Evolutionary conservation across 2,329 filamentous ascomycete species (phyloP), one percentile per base, ranked within the genome.

Genomic region (Nemania abortiva): DNA sequence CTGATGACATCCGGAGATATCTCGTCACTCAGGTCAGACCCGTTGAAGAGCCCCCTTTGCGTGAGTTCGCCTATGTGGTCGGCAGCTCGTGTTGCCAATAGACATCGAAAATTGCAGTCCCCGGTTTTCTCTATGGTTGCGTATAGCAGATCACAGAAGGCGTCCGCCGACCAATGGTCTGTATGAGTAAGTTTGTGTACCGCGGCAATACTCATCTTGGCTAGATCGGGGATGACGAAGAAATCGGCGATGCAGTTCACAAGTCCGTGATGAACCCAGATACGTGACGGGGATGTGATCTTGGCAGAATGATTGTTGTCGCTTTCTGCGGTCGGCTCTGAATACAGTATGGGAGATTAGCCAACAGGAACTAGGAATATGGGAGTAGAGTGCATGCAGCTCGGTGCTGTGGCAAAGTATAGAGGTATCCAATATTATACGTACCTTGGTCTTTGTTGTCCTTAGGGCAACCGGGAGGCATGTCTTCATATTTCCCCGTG

Each of bases 401-500:
- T n/a, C n/a, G n/a, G n/a, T n/a, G n/a, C n/a, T n/a, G n/a, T n/a
- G n/a, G n/a, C n/a, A n/a, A n/a, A n/a, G n/a, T n/a, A n/a, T n/a
- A n/a, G n/a, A n/a, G n/a, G n/a, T n/a, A n/a, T n/a, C n/a, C n/a
- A n/a, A n/a, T n/a, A n/a, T n/a, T n/a, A n/a, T n/a, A n/a, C n/a
- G 20, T 47, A 63, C 34, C 47, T 63, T 55, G 59, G 10, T 52
- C 39, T 6, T 49, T 27, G 11, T 7, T 27, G n/a, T 49, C 20
- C 13, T 49, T 3, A 9, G 7, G 1, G 37, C 1, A 39, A 7
- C 31, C 22, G 11, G 15, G 10, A 50, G 34, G 56, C 39, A 5
- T 20, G n/a, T 61, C 20, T 18, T 60, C 49, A 42, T 71, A 73
- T 2, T 39, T 31, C 15, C 63, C 63, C 13, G 42, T 60, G 56